phyloP scores from a whole-genome alignment of 257 asterid genomes.

The Nicotiana otophora region DNA sequence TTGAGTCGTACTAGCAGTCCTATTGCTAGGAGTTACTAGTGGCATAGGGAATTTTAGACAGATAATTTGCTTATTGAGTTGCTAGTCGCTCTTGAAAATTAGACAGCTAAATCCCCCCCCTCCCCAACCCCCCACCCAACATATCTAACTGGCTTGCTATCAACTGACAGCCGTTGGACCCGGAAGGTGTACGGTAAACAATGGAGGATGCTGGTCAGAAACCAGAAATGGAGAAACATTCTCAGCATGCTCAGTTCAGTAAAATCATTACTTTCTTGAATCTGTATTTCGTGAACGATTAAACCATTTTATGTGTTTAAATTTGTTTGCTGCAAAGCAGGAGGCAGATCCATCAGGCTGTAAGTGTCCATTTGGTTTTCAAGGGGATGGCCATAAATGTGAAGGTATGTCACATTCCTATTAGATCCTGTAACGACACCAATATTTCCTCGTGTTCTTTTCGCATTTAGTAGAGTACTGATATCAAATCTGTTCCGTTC shows the following conservation, averaged over 20 bases:
- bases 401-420: conserved; percentile 34
- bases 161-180: conserved; percentile 72
- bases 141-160: background rate
- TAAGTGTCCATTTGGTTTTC: conserved; percentile 71
- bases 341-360: conserved; percentile 67
- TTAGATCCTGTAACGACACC: background rate
- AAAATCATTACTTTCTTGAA: background rate
- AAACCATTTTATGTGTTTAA: background rate
- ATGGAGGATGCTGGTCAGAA: conserved; percentile 89
- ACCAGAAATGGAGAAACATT: conserved; percentile 41
- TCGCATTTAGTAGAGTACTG: background rate
- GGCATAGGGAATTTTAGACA: background rate
- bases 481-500: background rate
- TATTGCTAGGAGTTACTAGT: background rate
- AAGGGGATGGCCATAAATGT: conserved; percentile 75
- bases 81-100: background rate
- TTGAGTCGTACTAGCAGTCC: background rate
- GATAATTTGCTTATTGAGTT: background rate
- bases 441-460: background rate
- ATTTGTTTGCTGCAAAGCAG: conserved; percentile 26
- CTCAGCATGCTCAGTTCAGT: conserved; percentile 80
- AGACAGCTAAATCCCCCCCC: background rate
- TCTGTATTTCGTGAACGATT: background rate
- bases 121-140: too few species aligned
- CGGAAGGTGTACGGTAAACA: conserved; percentile 69